These are phyloP conservation scores for Spirogloea muscicola DNA, from an alignment of 139 green algal species.

Conservation along the genomic window DNA sequence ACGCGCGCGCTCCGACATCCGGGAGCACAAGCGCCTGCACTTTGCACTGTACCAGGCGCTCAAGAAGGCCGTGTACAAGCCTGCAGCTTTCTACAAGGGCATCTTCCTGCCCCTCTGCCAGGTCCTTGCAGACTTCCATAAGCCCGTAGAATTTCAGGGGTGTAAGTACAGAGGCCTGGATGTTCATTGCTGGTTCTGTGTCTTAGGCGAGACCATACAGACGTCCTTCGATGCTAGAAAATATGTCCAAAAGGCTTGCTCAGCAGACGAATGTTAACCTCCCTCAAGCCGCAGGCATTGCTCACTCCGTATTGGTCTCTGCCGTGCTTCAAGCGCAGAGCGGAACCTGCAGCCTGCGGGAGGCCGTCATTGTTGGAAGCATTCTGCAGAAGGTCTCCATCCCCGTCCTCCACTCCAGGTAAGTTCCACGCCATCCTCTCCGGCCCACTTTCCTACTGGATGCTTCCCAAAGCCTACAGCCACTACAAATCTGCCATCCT, in stretches of 20 bases:
- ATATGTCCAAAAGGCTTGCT: neutral
- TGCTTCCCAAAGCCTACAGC: neutral
- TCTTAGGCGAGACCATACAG: neutral
- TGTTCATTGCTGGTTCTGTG: neutral
- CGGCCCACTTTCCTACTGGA: neutral
- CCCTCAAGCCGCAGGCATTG: conserved; percentile 26
- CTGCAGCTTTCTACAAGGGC: conserved; percentile 95
- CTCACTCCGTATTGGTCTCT: conserved; percentile 31
- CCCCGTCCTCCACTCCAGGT: conserved; percentile 83
- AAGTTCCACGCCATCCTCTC: conserved; percentile 36
- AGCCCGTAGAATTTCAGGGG: neutral
- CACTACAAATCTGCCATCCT: neutral
- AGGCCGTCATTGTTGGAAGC: conserved; percentile 89
- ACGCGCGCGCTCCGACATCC: conserved; percentile 80
- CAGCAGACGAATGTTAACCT: neutral
- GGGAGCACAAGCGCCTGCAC: conserved; percentile 79
- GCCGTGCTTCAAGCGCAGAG: conserved; percentile 30
- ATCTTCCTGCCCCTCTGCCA: conserved; percentile 84
- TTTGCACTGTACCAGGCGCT: conserved; percentile 92
- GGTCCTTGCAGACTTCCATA: neutral
- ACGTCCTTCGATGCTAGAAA: neutral
- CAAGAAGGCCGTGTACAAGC: conserved; percentile 97
- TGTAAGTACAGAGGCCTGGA: neutral
- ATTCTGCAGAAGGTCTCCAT: conserved; percentile 77
- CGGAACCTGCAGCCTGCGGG: conserved; percentile 67